Evolutionary conservation across 805 yeast genomes (phyloP).

Genomic region (Lipomyces spencermartinsiae): DNA sequence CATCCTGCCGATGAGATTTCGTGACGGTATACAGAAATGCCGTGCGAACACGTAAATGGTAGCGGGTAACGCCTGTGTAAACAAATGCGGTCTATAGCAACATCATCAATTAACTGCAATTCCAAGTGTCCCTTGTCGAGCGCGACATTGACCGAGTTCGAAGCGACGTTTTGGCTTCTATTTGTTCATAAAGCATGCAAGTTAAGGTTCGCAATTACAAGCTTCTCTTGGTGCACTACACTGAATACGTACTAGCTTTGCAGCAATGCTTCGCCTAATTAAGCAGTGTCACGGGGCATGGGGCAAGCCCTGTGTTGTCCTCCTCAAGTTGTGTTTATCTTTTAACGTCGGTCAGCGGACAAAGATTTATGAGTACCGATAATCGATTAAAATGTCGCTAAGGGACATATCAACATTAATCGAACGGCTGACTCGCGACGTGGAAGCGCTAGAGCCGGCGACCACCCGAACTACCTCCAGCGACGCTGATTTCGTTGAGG

Average conservation of each 20-base stretch:
- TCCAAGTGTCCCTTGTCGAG: not conserved
- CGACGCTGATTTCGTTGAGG: not conserved
- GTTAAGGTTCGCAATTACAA: not conserved
- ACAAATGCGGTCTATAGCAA: not conserved
- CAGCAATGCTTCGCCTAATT: not conserved
- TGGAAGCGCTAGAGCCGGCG: slow-evolving; percentile 11
- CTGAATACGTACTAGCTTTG: not conserved
- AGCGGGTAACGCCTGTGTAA: not conserved
- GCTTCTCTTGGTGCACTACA: not conserved
- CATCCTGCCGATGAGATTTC: not conserved
- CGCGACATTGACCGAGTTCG: no score
- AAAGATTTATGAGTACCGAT: not conserved
- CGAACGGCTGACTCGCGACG: slow-evolving; percentile 10
- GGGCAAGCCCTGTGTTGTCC: not conserved
- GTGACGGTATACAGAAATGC: not conserved
- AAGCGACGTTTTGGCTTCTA: no score
- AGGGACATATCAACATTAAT: slow-evolving; percentile 19
- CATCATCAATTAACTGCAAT: not conserved
- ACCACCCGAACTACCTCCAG: not conserved
- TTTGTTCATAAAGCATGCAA: not conserved
- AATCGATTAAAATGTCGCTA: slow-evolving; percentile 21
- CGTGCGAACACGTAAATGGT: not conserved
- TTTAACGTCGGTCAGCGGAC: not conserved
- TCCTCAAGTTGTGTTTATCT: not conserved
- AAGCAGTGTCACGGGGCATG: not conserved